Evolutionary conservation across 2,329 filamentous ascomycete genomes (phyloP), one percentile per base, ranked within the genome.

Genomic region (Colletotrichum higginsianum): DNA sequence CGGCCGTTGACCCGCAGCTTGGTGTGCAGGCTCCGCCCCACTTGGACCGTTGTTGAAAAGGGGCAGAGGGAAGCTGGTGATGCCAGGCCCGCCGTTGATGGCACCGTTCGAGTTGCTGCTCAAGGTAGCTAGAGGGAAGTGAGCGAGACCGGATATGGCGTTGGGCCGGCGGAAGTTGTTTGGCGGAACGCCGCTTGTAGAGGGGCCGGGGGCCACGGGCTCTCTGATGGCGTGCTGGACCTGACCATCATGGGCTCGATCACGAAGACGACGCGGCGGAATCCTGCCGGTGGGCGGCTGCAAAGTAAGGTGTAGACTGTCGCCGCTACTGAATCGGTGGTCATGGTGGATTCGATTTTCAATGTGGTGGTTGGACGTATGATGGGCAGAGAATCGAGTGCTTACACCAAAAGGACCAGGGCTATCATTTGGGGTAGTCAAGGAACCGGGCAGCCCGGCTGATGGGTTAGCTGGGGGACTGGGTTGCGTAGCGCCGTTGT

Each of bases 331-430:
- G 30, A 1, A 9, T 30, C 8, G 30, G 30, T 30, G 5, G 30
- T 35, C 30, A 11, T 35, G 30, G 30, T 42, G 30, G 30, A 23
- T 62, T 16, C 16, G 40, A 30, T 30, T 21, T 49, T 50, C 21
- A 11, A 40, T 35, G 35, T 52, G 18, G 21, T 62, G 21, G 8
- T 49, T 50, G 35, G 60, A 62, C 23, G 60, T 50, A 18, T 40
- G 47, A 16, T 42, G 16, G 7, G 60, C n/a, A 42, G 60, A 62
- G n/a, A 62, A 57, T 23, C 53, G 35, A n/a, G 46, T 26, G 3
- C 3, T 35, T 8, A 47, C 30, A 40, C 3, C 30, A 38, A 18
- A 2, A 11, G 21, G 60, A 62, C 18, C 30, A 52, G 13, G 30
- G 16, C 2, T 13, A 18, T n/a, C 30, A 40, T 2, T 21, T 4